Evolutionary conservation across 2,329 filamentous ascomycete species (phyloP), one percentile per base, ranked within the genome.

Genomic region (Aschersonia sp.): DNA sequence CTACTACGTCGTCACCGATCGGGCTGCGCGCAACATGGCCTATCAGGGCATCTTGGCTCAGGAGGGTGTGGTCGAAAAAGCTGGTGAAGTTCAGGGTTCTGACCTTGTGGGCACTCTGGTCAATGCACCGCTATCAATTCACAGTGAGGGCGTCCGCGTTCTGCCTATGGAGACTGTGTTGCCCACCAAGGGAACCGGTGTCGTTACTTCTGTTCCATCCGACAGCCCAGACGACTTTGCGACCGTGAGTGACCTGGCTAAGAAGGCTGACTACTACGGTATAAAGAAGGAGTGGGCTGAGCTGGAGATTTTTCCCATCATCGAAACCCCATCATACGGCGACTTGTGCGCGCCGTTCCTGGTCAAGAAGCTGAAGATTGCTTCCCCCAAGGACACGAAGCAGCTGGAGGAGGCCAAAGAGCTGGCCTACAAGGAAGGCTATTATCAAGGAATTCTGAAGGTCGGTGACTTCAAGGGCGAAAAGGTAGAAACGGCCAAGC

Each of bases 281-380:
- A 97, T 98, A 62, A 77, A 95, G 70, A 92, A 94, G 68, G 88
- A 95, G 63, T 98, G 92, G 92, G 88, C 85, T 4, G 85, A 94
- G 61, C 72, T 90, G 47, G 87, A 95, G 53, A 90, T 95, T 48
- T 62, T 87, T 51, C 87, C 92, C 46, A 84, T 98, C 56, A 94
- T 95, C 53, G 75, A 87, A 49, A 97, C 92, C 0, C 89, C 90
- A 0, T 80, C 79, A 2, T 95, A 90, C 58, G 88, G 87, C 47
- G 83, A 95, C 56, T 73, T 94, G 50, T 84, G 84, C 45, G 92
- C 92, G 0, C 82, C 84, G 54, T 77, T 81, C 56, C 71, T 98
- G 50, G 84, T 94, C 47, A 87, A 95, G 71, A 81, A 92, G 64
- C 74, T 95, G 63, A 97, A 97, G 74, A 98, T 98, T 61, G 83